Conservation (phyloP, 441 rosid species). For the Populus tomentosa region DNA sequence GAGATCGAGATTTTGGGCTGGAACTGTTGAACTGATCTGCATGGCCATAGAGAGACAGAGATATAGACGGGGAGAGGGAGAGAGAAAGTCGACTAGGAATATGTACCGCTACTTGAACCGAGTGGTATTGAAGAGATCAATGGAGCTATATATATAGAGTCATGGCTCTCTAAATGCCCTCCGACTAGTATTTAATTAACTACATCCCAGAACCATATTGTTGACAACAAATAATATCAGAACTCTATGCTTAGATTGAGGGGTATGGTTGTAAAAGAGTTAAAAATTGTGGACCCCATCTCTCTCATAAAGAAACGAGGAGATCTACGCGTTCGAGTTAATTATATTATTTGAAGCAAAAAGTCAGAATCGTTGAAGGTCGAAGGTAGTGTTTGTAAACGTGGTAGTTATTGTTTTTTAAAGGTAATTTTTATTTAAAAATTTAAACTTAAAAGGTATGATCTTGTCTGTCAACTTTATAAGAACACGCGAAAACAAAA, state of each 20-base stretch:
- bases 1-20: conserved; percentile 37
- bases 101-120: background rate
- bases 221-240: background rate
- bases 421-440: too few species aligned
- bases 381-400: too few species aligned
- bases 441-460: too few species aligned
- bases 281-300: background rate
- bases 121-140: background rate
- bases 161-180: conserved; percentile 5
- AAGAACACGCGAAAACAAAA: too few species aligned
- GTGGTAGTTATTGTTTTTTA: too few species aligned
- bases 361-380: background rate
- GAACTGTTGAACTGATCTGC: conserved; percentile 42
- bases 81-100: background rate
- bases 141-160: conserved; percentile 29
- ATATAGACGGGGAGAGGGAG: background rate
- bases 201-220: background rate
- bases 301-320: background rate
- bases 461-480: too few species aligned
- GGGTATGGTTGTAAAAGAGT: background rate
- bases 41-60: conserved; percentile 13
- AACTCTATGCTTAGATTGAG: too few species aligned
- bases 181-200: background rate
- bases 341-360: background rate
- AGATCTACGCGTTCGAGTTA: background rate